phyloP scores from a whole-genome alignment of 495 filamentous ascomycete species.

The Trichoderma erinaceum region DNA sequence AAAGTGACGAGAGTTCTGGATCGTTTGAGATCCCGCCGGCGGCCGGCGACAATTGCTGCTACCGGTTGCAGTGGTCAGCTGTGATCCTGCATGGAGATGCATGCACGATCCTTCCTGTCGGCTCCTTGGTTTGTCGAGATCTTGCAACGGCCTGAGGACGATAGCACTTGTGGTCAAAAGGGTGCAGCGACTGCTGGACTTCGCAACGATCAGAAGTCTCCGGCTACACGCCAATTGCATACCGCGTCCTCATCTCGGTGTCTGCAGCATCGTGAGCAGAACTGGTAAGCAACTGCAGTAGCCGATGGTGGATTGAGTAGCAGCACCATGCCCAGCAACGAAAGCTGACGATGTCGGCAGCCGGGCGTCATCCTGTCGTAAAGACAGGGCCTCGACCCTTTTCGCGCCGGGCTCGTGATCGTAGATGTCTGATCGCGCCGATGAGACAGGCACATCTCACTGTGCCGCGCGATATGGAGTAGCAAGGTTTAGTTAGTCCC shows the following conservation, averaged over 20 bases:
- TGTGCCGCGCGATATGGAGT: neutral
- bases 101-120: slow-evolving; percentile 3
- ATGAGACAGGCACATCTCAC: slow-evolving; percentile 11
- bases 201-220: neutral
- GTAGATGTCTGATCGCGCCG: slow-evolving; percentile 10
- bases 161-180: neutral
- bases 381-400: neutral
- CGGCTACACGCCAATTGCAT: too few relatives aligned
- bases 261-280: too few relatives aligned
- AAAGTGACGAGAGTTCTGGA: neutral
- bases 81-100: neutral
- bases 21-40: neutral
- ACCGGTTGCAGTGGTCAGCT: neutral
- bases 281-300: too few relatives aligned
- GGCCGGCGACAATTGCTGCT: neutral
- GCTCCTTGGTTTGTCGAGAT: slow-evolving; percentile 4
- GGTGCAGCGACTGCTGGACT: neutral
- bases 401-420: neutral
- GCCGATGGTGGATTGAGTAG: too few relatives aligned
- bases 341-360: neutral
- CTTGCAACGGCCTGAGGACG: neutral
- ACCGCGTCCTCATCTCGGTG: too few relatives aligned
- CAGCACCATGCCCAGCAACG: too few relatives aligned
- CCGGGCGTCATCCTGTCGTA: neutral
- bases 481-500: neutral